These are phyloP conservation scores for Alternaria arbusti DNA, from an alignment of 2,329 filamentous ascomycete genomes.

Conservation along the genomic window DNA sequence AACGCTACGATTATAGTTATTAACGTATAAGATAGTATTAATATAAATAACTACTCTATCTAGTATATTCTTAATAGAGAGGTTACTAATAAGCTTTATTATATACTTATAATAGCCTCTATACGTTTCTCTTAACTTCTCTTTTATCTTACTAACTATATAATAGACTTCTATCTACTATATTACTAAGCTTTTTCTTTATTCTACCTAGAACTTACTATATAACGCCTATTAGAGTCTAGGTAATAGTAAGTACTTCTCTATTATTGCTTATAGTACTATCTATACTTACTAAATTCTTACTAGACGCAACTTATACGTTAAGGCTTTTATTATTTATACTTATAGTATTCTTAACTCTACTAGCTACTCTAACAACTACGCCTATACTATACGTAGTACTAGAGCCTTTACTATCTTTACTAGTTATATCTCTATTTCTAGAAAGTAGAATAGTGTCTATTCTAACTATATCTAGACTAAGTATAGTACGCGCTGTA, in stretches of 20 bases:
- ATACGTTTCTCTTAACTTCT: not conserved
- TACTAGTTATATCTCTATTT: not conserved
- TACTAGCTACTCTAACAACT: too few species aligned
- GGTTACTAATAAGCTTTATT: not conserved
- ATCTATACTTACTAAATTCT: too few species aligned
- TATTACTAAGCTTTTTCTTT: too few species aligned
- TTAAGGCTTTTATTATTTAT: not conserved
- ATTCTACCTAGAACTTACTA: too few species aligned
- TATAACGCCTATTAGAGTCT: too few species aligned
- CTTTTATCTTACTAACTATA: not conserved
- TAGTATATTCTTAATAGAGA: not conserved
- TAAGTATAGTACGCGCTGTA: not conserved
- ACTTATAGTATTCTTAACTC: too few species aligned
- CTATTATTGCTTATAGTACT: too few species aligned
- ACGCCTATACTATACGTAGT: not conserved
- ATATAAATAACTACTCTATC: not conserved
- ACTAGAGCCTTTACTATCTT: not conserved
- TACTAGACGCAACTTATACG: too few species aligned
- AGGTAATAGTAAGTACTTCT: too few species aligned
- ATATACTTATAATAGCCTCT: not conserved
- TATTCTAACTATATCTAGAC: not conserved
- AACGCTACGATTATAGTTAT: not conserved
- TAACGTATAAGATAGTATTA: not conserved
- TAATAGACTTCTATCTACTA: too few species aligned
- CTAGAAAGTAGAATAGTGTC: not conserved